These are phyloP conservation scores for Pythium sp. DNA, from an alignment of 352 stramenopile genomes.

Conservation along the genomic window DNA sequence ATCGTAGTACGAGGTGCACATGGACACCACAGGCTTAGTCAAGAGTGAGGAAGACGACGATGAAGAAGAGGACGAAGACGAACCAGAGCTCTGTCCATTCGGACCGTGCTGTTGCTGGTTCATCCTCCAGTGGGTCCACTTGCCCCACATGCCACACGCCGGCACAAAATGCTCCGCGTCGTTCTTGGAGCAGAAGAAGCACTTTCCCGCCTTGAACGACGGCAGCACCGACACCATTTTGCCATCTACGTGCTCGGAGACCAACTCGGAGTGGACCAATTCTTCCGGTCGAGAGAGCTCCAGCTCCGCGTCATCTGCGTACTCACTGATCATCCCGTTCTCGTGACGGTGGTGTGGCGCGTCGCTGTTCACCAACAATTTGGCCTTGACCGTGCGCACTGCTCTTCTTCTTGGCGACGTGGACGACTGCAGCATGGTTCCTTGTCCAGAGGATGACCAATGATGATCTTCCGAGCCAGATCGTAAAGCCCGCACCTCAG, in stretches of 20 bases:
- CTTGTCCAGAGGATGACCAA: constrained; percentile 16
- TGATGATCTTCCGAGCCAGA: neutral
- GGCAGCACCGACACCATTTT: constrained; percentile 76
- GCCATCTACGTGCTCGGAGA: constrained; percentile 4
- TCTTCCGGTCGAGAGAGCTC: constrained; percentile 15
- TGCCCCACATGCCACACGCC: constrained; percentile 78
- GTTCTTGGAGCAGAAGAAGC: constrained; percentile 86
- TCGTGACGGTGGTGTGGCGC: constrained; percentile 1
- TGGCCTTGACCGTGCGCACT: constrained; percentile 8
- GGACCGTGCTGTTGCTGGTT: constrained; percentile 54
- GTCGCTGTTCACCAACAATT: constrained; percentile 10
- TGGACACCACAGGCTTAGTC: constrained; percentile 44
- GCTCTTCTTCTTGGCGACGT: constrained; percentile 12
- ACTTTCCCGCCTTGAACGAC: constrained; percentile 79
- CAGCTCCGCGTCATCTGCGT: constrained; percentile 9
- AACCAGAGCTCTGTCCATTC: constrained; percentile 9
- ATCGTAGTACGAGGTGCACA: constrained; percentile 87
- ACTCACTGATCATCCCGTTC: constrained; percentile 6
- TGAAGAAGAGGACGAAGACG: constrained; percentile 14
- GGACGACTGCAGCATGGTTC: constrained; percentile 4
- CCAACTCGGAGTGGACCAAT: neutral
- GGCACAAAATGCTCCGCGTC: constrained; percentile 78
- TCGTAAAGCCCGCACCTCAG: constrained; percentile 4
- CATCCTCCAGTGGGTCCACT: constrained; percentile 86
- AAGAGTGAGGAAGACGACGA: constrained; percentile 9